A percentile compares a stretch with the other conserved stretches of the same genome.
These are phyloP conservation scores for Dendrobium officinale DNA, from an alignment of 106 monocot genomes.

Conservation along the genomic window DNA sequence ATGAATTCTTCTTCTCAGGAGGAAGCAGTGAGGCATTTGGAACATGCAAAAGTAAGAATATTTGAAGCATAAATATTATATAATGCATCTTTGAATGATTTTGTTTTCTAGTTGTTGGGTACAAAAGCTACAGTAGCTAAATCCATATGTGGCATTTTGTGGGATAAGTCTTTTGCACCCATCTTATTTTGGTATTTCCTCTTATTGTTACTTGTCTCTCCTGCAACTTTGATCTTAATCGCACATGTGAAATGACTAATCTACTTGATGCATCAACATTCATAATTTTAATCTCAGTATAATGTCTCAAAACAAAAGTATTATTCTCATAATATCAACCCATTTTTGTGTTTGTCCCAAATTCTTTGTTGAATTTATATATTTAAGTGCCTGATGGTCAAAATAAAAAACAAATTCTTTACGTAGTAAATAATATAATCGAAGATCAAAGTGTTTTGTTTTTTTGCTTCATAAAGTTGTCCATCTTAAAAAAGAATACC, in stretches of 20 bases:
- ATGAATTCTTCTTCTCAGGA: slow-evolving; percentile 88
- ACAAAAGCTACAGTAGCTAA: neutral
- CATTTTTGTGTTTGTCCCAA: neutral
- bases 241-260: neutral
- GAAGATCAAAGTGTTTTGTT: no score
- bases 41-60: slow-evolving; percentile 65
- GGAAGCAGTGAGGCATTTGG: slow-evolving; percentile 86
- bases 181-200: neutral
- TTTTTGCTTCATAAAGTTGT: no score
- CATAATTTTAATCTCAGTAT: neutral
- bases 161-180: neutral
- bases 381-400: no score
- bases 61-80: neutral
- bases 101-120: neutral
- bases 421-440: no score
- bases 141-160: neutral
- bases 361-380: neutral
- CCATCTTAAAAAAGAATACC: no score
- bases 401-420: no score
- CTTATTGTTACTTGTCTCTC: neutral
- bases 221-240: neutral
- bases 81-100: neutral
- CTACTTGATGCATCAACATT: neutral
- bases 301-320: neutral
- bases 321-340: neutral